Percentiles rank a stretch among this genome's conserved stretches.
phyloP scores from a whole-genome alignment of 257 asterid genomes.

The Solanum sitiens region DNA sequence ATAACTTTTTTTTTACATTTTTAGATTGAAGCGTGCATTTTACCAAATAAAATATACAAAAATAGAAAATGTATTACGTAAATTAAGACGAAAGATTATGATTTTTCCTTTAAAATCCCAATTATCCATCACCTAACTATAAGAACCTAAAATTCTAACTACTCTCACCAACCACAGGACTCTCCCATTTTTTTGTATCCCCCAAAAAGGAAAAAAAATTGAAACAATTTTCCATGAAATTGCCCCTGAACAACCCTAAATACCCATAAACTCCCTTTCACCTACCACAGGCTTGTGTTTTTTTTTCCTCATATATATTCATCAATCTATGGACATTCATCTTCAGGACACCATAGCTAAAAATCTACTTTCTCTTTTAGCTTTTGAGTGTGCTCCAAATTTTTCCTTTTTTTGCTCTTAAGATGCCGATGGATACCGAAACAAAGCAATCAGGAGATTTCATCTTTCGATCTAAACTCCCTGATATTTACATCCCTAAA shows the following conservation, averaged over 20 bases:
- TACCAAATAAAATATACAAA: not conserved
- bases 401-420: not conserved
- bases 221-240: not conserved
- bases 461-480: slow-evolving; percentile 70
- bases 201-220: not conserved
- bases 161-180: slow-evolving; percentile 53
- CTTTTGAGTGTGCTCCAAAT: not conserved
- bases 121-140: slow-evolving; percentile 22
- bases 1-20: accelerated
- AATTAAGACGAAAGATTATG: no score
- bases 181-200: not conserved
- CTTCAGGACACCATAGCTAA: slow-evolving; percentile 14
- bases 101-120: not conserved
- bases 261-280: slow-evolving; percentile 23
- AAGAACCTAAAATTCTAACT: slow-evolving; percentile 9
- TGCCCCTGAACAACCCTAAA: slow-evolving; percentile 37
- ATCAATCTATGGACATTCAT: slow-evolving; percentile 2
- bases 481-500: slow-evolving; percentile 65
- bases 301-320: slow-evolving; percentile 22
- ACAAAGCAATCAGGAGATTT: slow-evolving; percentile 21
- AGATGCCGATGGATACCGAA: slow-evolving; percentile 20
- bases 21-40: not conserved
- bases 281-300: slow-evolving; percentile 16
- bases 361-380: not conserved
- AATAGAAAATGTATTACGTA: no score